Evolutionary conservation across 2,329 filamentous ascomycete species (phyloP), one percentile per base, ranked within the genome.

Genomic region (Pseudomassariella vexata): DNA sequence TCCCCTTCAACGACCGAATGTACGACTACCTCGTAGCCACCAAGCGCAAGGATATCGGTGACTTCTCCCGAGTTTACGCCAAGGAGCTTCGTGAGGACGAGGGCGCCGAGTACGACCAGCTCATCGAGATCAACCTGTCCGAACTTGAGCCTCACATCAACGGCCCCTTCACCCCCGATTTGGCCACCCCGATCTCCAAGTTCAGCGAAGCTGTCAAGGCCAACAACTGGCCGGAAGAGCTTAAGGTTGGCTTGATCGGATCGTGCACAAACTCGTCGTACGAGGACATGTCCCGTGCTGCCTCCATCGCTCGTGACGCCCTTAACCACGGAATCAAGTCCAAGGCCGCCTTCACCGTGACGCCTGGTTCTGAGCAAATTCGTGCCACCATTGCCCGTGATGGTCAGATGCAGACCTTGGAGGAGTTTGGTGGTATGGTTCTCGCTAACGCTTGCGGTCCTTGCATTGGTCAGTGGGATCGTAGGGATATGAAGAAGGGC

Each of bases 1-100:
- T 98, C 82, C 88, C 89, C 49, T 98, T 94, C 80, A 95, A 94
- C 70, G 85, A 95, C 63, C 79, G 85, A 57, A 95, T 95, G 89
- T 85, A 95, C 73, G 85, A 95, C 59, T 98, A 96, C 70, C 79
- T 98, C 25, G 70, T 70, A 26, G 86, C 88, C 24, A 98, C 92
- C 50, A 95, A 94, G 76, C 85, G 92, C 55, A 71, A 76, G 56
- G 76, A 82, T 11, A 95, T 98, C 50, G 92, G 86, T 54, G 87
- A 96, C 60, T 95, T 89, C 58, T 77, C 92, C 34, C 82, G 86
- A 47, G 57, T 70, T 22, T 96, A 95, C 60, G 83, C 86, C 48
- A 72, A 85, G 51, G 87, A 94, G 52, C 84, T 98, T 44, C 78
- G 76, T 38, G 82, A 85, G 57, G 92, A 98, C 49, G 73, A 94